These are phyloP conservation scores for Populus tomentosa DNA, from an alignment of 441 rosid species.

Conservation along the genomic window DNA sequence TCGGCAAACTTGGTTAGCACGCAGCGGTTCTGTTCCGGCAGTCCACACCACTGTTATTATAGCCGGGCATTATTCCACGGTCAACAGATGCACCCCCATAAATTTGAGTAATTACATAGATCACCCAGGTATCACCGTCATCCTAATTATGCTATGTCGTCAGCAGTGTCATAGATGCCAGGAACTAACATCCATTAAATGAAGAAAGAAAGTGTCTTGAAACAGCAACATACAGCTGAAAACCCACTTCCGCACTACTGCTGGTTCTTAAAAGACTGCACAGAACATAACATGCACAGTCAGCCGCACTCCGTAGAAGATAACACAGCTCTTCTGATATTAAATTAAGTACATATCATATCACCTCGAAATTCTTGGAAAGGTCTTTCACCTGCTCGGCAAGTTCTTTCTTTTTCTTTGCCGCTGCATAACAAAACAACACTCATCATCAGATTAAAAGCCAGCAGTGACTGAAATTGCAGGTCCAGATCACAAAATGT, in stretches of 20 bases:
- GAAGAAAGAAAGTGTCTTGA: not conserved
- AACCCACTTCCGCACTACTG: not conserved
- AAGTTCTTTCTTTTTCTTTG: not conserved
- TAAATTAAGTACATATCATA: not conserved
- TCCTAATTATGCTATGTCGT: not conserved
- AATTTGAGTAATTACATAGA: too few species aligned
- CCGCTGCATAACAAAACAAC: constrained; percentile 36
- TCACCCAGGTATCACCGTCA: not conserved
- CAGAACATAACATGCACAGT: not conserved
- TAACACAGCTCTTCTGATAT: not conserved
- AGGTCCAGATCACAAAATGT: constrained; percentile 38
- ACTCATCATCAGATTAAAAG: not conserved
- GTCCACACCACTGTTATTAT: too few species aligned
- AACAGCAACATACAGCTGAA: not conserved
- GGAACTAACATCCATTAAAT: too few species aligned
- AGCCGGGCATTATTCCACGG: too few species aligned
- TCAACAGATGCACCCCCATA: too few species aligned
- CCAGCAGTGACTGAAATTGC: not conserved
- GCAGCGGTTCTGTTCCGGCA: too few species aligned
- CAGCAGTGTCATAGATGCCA: not conserved
- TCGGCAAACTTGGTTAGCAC: too few species aligned
- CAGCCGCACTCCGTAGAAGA: not conserved
- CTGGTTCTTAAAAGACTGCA: not conserved
- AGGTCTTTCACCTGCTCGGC: constrained; percentile 44
- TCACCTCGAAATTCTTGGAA: constrained; percentile 48